Conservation (phyloP, 2,329 filamentous ascomycete genomes). For the Ophiostoma ulmi region DNA sequence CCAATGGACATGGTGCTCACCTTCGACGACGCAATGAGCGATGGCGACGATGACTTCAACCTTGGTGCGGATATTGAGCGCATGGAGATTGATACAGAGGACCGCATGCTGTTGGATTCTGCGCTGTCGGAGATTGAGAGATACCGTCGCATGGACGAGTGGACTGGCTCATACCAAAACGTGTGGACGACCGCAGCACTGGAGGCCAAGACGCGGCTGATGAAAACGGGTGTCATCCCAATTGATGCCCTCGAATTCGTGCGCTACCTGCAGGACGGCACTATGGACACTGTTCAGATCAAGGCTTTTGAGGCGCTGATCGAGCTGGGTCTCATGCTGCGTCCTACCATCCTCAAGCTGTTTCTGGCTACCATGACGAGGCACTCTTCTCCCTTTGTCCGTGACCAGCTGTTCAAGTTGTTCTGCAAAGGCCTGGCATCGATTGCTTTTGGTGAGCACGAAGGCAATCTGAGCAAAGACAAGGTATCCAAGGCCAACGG, state of each 20-base stretch:
- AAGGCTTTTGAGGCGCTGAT: slow-evolving; percentile 61
- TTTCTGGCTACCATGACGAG: slow-evolving; percentile 55
- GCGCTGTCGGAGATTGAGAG: slow-evolving; percentile 61
- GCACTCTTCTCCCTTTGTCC: slow-evolving; percentile 59
- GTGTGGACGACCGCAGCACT: slow-evolving; percentile 59
- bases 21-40: slow-evolving; percentile 33
- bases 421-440: slow-evolving; percentile 57
- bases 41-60: slow-evolving; percentile 29
- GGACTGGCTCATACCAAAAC: slow-evolving; percentile 63
- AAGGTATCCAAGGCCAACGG: slow-evolving; percentile 28
- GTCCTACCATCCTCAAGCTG: slow-evolving; percentile 51
- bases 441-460: slow-evolving; percentile 60
- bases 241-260: slow-evolving; percentile 52
- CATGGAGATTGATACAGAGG: slow-evolving; percentile 36
- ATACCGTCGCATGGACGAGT: slow-evolving; percentile 63
- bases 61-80: slow-evolving; percentile 39
- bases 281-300: slow-evolving; percentile 57
- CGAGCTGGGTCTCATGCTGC: slow-evolving; percentile 56
- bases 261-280: slow-evolving; percentile 61
- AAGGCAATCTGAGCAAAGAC: slow-evolving; percentile 38
- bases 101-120: slow-evolving; percentile 44
- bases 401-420: slow-evolving; percentile 54
- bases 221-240: slow-evolving; percentile 59
- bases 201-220: slow-evolving; percentile 56
- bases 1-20: slow-evolving; percentile 34